Base-by-base conservation (phyloP, 1,284 basidiomycete genomes). In the Ustilago loliicola region DNA sequence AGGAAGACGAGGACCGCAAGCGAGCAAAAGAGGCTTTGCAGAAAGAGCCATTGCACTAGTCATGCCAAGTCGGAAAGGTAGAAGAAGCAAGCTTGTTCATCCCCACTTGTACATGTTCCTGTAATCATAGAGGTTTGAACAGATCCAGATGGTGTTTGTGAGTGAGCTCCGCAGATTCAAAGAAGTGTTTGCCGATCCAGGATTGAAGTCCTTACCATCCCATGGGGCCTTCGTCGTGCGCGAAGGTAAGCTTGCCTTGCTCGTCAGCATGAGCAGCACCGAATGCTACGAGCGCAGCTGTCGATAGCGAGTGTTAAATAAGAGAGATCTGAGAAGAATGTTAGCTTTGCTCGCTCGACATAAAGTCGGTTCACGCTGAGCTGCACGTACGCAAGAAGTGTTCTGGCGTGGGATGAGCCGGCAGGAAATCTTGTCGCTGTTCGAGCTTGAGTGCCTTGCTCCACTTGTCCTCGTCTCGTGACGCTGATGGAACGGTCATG, bases 91-190 rank as follows among this genome's bases (percentile, higher is more conserved):
- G 9, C 19, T 21, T 19, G 19, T 34, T 61, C 52, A 77, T 7
- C 78, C 78, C 78, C 78, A 80, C 36, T 66, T 71, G 77, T 80
- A 80, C 79, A 80, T 80, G 76, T 78, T 80, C 79, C 77, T 79
- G 66, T 66, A 66, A 73, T 66, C 45, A 55, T 42, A 68, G 11
- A 74, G 42, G 62, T 47, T 57, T 47, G 40, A 11, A 32, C 50
- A 51, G 40, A 21, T 34, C 32, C 32, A 13, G 25, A 25, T 25
- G 34, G 19, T 11, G 11, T 32, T 13, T 42, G 42, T 30, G 38
- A 51, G 19, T 52, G 38, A 40, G 54, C n/a, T 45, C n/a, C 11
- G 42, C 7, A 36, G 30, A 13, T 40, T 10, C 13, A 10, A 27
- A 6, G 45, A 56, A 19, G 19, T 50, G 19, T 13, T 29, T 10